A percentile compares a stretch with the other conserved stretches of the same genome.
Conservation (phyloP, 2,329 filamentous ascomycete species). For the Chaetomium strumarium region DNA sequence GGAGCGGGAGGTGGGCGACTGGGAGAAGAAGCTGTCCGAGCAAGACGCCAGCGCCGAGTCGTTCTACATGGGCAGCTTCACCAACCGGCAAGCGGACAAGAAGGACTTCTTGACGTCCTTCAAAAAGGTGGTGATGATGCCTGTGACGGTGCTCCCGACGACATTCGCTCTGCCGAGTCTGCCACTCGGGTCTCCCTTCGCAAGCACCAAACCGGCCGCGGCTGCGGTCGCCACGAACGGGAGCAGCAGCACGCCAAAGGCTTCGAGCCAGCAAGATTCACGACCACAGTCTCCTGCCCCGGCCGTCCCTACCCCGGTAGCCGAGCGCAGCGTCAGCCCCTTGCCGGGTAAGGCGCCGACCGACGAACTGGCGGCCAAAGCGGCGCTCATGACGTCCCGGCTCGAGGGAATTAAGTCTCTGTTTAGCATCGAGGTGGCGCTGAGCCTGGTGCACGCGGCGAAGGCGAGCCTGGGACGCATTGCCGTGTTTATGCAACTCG, state of each 20-base stretch:
- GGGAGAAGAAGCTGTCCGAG: slow-evolving; percentile 88
- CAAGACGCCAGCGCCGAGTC: slow-evolving; percentile 88
- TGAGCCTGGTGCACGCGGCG: slow-evolving; percentile 81
- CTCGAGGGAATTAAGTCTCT: slow-evolving; percentile 91
- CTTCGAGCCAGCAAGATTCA: slow-evolving; percentile 37
- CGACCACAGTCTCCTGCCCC: slow-evolving; percentile 44
- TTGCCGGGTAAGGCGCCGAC: slow-evolving; percentile 63
- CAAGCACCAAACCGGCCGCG: slow-evolving; percentile 33
- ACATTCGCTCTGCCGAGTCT: slow-evolving; percentile 50
- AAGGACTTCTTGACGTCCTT: slow-evolving; percentile 94
- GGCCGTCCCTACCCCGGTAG: slow-evolving; percentile 20
- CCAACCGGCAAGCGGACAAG: slow-evolving; percentile 90
- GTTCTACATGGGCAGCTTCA: slow-evolving; percentile 93
- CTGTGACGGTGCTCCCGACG: slow-evolving; percentile 80
- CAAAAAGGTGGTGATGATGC: slow-evolving; percentile 99
- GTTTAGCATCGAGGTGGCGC: slow-evolving; percentile 92
- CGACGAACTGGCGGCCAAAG: slow-evolving; percentile 89
- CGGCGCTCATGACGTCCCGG: slow-evolving; percentile 92
- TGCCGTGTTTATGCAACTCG: slow-evolving; percentile 73
- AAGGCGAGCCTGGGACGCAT: slow-evolving; percentile 83
- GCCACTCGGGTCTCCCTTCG: slow-evolving; percentile 53
- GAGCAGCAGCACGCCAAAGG: slow-evolving; percentile 27
- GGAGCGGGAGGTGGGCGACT: slow-evolving; percentile 69
- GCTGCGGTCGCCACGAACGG: slow-evolving; percentile 24
- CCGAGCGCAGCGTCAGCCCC: slow-evolving; percentile 37